A percentile compares a stretch with the other conserved stretches of the same genome.
phyloP scores from a whole-genome alignment of 306 rosid genomes.

The Trifolium fragiferum region DNA sequence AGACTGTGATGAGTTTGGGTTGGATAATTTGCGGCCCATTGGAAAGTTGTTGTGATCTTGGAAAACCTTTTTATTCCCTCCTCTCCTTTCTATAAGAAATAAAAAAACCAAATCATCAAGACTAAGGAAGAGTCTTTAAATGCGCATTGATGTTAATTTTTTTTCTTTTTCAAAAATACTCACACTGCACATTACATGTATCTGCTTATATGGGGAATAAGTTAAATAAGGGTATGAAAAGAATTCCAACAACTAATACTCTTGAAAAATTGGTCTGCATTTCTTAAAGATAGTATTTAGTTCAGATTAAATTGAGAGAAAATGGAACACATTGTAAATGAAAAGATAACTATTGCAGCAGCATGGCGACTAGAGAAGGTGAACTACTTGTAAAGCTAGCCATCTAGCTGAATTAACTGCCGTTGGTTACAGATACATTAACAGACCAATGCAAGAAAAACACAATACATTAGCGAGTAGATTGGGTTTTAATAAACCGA shows the following conservation, averaged over 20 bases:
- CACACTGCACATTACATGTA: not conserved
- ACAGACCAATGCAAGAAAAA: not conserved
- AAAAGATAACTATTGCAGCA: not conserved
- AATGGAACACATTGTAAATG: not conserved
- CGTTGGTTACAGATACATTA: not conserved
- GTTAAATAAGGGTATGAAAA: not conserved
- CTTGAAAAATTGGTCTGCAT: not conserved
- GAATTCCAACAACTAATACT: not conserved
- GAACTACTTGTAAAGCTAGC: not conserved
- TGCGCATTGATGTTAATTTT: not conserved
- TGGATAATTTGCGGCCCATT: not conserved
- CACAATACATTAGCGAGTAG: not conserved
- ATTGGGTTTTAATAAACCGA: not conserved
- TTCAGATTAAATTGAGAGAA: not conserved
- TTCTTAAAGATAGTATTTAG: not conserved
- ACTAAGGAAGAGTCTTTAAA: not conserved
- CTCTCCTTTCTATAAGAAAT: not conserved
- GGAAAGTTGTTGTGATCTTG: not conserved
- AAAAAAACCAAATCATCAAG: too few species aligned
- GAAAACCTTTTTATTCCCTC: too few species aligned
- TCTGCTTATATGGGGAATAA: not conserved
- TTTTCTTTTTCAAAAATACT: not conserved
- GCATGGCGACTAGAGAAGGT: not conserved
- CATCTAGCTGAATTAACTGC: not conserved
- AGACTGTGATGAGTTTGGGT: not conserved